Percentiles rank a stretch among this genome's conserved stretches.
phyloP scores from a whole-genome alignment of 257 asterid species.

The Solanum pennellii region DNA sequence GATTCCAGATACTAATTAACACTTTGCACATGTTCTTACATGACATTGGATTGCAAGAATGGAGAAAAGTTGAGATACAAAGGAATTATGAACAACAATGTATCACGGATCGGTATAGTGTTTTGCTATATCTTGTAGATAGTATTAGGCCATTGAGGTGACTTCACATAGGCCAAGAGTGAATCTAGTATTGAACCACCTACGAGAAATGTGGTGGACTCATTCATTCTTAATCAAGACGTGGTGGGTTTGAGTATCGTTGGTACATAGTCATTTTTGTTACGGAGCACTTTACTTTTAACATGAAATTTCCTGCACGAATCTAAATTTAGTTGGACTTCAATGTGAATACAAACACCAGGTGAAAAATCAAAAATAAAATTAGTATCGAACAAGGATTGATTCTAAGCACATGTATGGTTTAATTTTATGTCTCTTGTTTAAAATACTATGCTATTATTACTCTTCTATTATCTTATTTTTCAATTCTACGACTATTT shows the following conservation, averaged over 20 bases:
- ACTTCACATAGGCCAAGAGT: not conserved
- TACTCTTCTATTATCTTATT: not conserved
- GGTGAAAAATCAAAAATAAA: no score
- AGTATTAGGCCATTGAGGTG: not conserved
- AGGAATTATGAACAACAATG: not conserved
- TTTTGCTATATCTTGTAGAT: not conserved
- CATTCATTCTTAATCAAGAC: no score
- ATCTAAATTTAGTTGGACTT: not conserved
- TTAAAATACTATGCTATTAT: no score
- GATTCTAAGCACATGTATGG: not conserved
- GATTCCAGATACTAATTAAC: not conserved
- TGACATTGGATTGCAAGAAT: not conserved
- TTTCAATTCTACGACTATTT: no score
- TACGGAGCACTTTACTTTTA: no score
- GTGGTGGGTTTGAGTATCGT: rapidly evolving
- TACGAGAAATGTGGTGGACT: no score
- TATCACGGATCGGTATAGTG: not conserved
- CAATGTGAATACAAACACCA: no score
- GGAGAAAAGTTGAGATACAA: not conserved
- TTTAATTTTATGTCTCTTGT: not conserved
- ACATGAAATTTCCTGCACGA: rapidly evolving
- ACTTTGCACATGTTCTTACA: not conserved
- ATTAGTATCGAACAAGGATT: not conserved
- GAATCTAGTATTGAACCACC: not conserved
- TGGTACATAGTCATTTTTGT: rapidly evolving